A percentile compares a stretch with the other conserved stretches of the same genome.
phyloP scores from a whole-genome alignment of 306 rosid species.

The Cicer pinnatifidum region DNA sequence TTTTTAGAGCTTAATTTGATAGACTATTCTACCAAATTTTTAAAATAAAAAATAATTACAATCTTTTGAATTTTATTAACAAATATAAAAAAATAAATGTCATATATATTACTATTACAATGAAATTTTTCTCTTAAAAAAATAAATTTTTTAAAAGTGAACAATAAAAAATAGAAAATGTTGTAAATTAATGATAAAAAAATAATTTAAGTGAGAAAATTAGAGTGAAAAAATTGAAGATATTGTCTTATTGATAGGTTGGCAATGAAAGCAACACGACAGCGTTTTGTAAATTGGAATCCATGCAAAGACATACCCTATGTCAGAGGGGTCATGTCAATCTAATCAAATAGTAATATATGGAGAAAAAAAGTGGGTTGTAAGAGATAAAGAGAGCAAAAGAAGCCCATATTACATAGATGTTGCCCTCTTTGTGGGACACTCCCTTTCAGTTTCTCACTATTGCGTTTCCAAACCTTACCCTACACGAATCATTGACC shows the following conservation, averaged over 20 bases:
- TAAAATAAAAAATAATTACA: no score
- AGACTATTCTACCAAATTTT: no score
- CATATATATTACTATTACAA: no score
- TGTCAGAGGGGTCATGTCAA: conserved; percentile 50
- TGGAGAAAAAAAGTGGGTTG: conserved; percentile 36
- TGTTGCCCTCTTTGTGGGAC: conserved; percentile 49
- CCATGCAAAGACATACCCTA: conserved; percentile 47
- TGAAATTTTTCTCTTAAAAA: no score
- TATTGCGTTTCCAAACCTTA: conserved; percentile 38
- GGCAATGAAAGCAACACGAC: conserved; percentile 41
- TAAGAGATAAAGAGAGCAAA: conserved; percentile 37
- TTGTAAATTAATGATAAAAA: neutral
- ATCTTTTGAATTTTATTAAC: no score
- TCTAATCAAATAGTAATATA: conserved; percentile 46
- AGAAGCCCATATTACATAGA: conserved; percentile 40
- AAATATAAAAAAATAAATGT: no score
- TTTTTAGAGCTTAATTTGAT: no score
- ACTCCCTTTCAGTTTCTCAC: conserved; percentile 39
- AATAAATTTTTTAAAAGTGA: no score
- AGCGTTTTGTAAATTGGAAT: conserved; percentile 51
- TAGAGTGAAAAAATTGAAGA: neutral
- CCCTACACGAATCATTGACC: conserved; percentile 47
- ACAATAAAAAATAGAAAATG: neutral
- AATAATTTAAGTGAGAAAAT: neutral
- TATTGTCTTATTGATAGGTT: neutral